A percentile compares a stretch with the other conserved stretches of the same genome.
phyloP scores from a whole-genome alignment of 768 basidiomycete species.

The Tylopilus rubrobrunneus region DNA sequence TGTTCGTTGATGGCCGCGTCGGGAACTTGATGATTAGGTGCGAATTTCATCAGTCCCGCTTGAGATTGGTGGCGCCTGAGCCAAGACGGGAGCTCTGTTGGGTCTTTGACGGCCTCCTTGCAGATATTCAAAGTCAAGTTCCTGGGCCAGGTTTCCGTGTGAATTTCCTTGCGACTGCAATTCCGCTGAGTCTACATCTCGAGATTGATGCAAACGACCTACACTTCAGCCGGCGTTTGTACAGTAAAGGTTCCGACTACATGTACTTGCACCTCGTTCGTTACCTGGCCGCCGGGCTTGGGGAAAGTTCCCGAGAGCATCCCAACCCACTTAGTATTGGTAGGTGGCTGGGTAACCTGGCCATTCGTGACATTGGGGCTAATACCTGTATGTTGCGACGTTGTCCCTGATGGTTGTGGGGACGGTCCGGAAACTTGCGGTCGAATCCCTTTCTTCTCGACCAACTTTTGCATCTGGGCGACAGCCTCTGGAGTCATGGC shows the following conservation, averaged over 20 bases:
- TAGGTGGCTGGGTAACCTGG: conserved; percentile 2
- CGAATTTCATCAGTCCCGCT: conserved; percentile 41
- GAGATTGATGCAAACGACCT: conserved; percentile 16
- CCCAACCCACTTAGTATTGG: conserved; percentile 43
- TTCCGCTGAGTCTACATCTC: conserved; percentile 1
- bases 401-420: conserved; percentile 17
- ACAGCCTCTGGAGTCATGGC: conserved; percentile 18
- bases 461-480: conserved; percentile 46
- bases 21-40: conserved; percentile 25
- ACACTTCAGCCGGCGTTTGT: conserved; percentile 32
- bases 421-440: conserved; percentile 18
- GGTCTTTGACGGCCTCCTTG: conserved; percentile 38
- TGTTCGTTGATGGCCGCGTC: conserved; percentile 41
- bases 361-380: conserved; percentile 1
- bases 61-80: conserved; percentile 34
- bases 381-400: conserved; percentile 8
- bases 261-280: conserved; percentile 36
- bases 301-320: conserved; percentile 39
- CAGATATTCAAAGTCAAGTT: conserved; percentile 39
- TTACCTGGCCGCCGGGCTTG: conserved; percentile 35
- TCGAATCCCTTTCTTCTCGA: conserved; percentile 41
- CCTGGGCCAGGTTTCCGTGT: conserved; percentile 50
- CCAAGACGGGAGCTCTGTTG: conserved; percentile 44
- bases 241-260: conserved; percentile 25
- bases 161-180: conserved; percentile 45